Evolutionary conservation across 176 grass and related monocot genomes (phyloP).

Genomic region (Carex scoparia): DNA sequence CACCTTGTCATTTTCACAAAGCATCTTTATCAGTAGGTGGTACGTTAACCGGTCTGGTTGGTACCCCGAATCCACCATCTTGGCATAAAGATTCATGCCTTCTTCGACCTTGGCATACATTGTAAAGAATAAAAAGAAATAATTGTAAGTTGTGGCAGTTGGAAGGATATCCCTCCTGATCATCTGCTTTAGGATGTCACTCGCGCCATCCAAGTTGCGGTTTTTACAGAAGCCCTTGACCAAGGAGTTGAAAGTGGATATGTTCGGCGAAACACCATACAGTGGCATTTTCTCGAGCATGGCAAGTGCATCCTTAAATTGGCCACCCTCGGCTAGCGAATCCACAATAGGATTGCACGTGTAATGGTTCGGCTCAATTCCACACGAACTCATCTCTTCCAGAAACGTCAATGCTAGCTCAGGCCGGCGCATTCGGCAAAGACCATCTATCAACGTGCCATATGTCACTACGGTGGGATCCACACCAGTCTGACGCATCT

Average conservation of each 20-base stretch:
- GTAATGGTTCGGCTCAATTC: conserved; percentile 43
- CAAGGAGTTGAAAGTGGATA: conserved; percentile 76
- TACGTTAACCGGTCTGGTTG: conserved; percentile 45
- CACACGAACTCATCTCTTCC: conserved; percentile 50
- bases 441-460: conserved; percentile 60
- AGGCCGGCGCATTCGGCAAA: conserved; percentile 55
- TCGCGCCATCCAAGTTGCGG: conserved; percentile 52
- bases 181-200: conserved; percentile 61
- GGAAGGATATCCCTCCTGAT: conserved; percentile 52
- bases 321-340: conserved; percentile 44
- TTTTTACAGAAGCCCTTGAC: conserved; percentile 69
- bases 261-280: conserved; percentile 54
- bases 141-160: conserved; percentile 61
- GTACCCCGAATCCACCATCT: conserved; percentile 71
- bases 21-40: conserved; percentile 67
- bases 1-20: conserved; percentile 53
- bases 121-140: conserved; percentile 65
- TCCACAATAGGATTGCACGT: conserved; percentile 80
- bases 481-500: conserved; percentile 52
- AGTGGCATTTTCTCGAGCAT: conserved; percentile 86
- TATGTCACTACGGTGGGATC: conserved; percentile 65
- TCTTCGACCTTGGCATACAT: conserved; percentile 46
- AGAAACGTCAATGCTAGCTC: conserved; percentile 48
- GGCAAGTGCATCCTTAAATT: conserved; percentile 53
- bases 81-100: conserved; percentile 77